Evolutionary conservation across 768 basidiomycete genomes (phyloP), one percentile per base, ranked within the genome.

Genomic region (Lactarius hengduanensis): DNA sequence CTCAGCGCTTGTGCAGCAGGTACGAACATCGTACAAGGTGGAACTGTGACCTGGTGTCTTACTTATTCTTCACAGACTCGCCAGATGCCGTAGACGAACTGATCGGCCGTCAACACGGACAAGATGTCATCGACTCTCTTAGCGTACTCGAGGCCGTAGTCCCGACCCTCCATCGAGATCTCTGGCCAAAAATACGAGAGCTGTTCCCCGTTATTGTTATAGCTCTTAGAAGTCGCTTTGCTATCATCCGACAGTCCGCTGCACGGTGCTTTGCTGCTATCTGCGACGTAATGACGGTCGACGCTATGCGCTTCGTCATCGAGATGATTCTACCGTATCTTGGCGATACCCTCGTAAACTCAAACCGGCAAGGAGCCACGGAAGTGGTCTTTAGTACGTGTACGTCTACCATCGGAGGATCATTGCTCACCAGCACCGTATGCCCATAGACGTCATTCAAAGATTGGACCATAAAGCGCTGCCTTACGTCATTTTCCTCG

Each of bases 401-500:
- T n/a, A 58, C 58, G 32, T 58, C 13, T 47, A 54, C 57, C 26
- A 62, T 30, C 66, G 34, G 69, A 5, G 43, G n/a, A 28, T 34
- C 22, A 45, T 54, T n/a, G 30, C 65, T 28, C 54, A 64, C 74
- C 57, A 70, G 73, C 9, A 68, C 18, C 9, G n/a, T 67, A 47
- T 62, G 54, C 11, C 61, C 45, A 0, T 72, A 98, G 96, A 96
- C 74, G 88, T 98, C 69, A 90, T 98, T 34, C 90, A 94, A 70
- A 84, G 85, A 67, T 84, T 99, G 59, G 95, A 98, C 71, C 86
- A 97, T 77, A 96, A 95, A 75, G 91, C 95, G 8, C 80, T 99
- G 53, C 96, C 97, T 13, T 99, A 98, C 73, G 90, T 98, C 10
- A 91, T 98, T 67, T 98, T 99, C 78, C 81, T 99, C 77, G 87